These are phyloP conservation scores for Ogataea hybrid DNA, from an alignment of 1,139 yeast species.

Conservation along the genomic window DNA sequence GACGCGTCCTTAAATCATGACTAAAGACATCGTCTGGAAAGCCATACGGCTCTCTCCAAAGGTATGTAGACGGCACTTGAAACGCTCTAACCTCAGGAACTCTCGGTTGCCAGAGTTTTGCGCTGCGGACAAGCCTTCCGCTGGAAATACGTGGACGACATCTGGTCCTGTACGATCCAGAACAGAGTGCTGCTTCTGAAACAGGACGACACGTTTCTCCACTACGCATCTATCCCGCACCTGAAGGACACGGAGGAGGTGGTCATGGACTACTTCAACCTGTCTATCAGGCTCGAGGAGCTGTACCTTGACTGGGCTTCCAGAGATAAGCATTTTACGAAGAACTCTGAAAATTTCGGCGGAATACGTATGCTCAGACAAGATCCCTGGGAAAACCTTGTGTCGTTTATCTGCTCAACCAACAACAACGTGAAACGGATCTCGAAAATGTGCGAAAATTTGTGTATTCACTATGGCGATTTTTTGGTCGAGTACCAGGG, in stretches of 20 bases:
- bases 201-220: slow-evolving; percentile 39
- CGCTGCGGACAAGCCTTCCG: slow-evolving; percentile 89
- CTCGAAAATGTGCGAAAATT: slow-evolving; percentile 84
- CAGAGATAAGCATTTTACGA: slow-evolving; percentile 49
- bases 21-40: slow-evolving; percentile 26
- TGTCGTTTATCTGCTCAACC: slow-evolving; percentile 92
- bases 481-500: slow-evolving; percentile 57
- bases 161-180: slow-evolving; percentile 58
- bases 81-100: slow-evolving; percentile 39
- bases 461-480: slow-evolving; percentile 72
- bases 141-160: slow-evolving; percentile 58
- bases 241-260: slow-evolving; percentile 43
- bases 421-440: slow-evolving; percentile 93
- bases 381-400: slow-evolving; percentile 94
- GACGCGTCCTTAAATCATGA: slow-evolving; percentile 17
- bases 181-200: slow-evolving; percentile 51
- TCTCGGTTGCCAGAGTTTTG: slow-evolving; percentile 64
- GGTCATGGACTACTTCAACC: slow-evolving; percentile 67
- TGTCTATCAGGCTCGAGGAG: slow-evolving; percentile 50
- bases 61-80: slow-evolving; percentile 15
- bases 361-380: slow-evolving; percentile 87
- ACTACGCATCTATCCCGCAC: slow-evolving; percentile 31
- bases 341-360: slow-evolving; percentile 38
- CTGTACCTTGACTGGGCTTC: slow-evolving; percentile 63
- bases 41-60: slow-evolving; percentile 20